Evolutionary conservation across 2,329 filamentous ascomycete species (phyloP).

Genomic region (Tolypocladium nubicola): DNA sequence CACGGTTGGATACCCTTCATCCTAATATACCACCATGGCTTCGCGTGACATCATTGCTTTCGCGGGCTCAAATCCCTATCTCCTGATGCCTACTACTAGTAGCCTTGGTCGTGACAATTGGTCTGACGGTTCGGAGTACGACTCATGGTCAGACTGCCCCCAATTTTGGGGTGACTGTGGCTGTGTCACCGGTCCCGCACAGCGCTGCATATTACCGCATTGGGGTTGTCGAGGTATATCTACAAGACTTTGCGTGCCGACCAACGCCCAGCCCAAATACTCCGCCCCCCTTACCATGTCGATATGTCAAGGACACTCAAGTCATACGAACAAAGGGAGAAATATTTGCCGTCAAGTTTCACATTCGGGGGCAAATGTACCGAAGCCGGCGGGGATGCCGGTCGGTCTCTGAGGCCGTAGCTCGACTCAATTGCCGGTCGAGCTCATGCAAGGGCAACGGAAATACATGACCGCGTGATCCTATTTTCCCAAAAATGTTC

Average conservation of each 20-base stretch:
- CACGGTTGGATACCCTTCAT: neutral
- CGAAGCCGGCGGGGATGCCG: slow-evolving; percentile 56
- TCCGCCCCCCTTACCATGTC: neutral
- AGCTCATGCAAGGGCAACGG: slow-evolving; percentile 39
- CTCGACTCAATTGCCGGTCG: slow-evolving; percentile 47
- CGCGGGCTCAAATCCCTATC: neutral
- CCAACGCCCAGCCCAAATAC: neutral
- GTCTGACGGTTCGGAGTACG: neutral
- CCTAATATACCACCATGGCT: neutral
- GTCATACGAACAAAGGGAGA: neutral
- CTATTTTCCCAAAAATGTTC: slow-evolving; percentile 24
- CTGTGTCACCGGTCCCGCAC: neutral
- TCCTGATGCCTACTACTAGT: too few species aligned
- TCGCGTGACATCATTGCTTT: neutral
- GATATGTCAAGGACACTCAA: neutral
- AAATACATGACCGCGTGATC: slow-evolving; percentile 26
- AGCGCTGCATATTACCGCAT: neutral
- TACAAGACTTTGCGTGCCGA: neutral
- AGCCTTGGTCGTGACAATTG: neutral
- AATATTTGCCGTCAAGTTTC: slow-evolving; percentile 10
- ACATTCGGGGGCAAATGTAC: slow-evolving; percentile 26
- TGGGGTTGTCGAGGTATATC: neutral
- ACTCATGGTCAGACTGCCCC: neutral
- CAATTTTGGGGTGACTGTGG: neutral
- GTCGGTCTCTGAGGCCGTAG: slow-evolving; percentile 66